These are phyloP conservation scores for Malus domestica DNA, from an alignment of 306 rosid species.

Conservation along the genomic window DNA sequence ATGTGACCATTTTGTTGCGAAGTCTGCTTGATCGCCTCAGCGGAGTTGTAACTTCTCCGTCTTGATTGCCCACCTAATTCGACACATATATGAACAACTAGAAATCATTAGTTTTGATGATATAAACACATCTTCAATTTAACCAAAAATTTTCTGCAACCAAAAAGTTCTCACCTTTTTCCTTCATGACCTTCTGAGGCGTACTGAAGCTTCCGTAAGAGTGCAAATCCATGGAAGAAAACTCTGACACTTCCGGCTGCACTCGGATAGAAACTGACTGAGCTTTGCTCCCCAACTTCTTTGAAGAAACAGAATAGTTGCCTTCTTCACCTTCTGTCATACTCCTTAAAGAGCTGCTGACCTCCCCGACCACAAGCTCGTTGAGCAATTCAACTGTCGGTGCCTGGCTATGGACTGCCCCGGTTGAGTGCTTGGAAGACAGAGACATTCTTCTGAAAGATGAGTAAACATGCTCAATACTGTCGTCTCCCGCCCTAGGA, in stretches of 20 bases:
- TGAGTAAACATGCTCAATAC: conserved; percentile 1
- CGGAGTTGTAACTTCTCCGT: conserved; percentile 34
- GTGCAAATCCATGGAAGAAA: conserved; percentile 12
- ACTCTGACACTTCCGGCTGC: conserved; percentile 19
- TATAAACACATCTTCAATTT: not conserved
- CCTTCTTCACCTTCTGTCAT: conserved; percentile 18
- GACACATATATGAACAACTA: not conserved
- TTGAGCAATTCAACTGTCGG: conserved; percentile 34
- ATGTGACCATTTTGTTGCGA: conserved; percentile 24
- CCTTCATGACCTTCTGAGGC: conserved; percentile 17
- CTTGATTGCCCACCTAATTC: conserved; percentile 18
- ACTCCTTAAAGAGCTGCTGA: conserved; percentile 13
- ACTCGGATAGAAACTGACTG: conserved; percentile 14
- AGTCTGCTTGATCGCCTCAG: conserved; percentile 46
- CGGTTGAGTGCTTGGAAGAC: conserved; percentile 10
- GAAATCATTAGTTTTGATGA: not conserved
- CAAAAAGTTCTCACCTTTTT: conserved; percentile 17
- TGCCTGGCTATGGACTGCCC: conserved; percentile 11
- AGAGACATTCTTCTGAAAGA: conserved; percentile 2
- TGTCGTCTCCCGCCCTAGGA: not conserved
- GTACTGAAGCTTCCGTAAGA: conserved; percentile 22
- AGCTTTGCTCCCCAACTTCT: conserved; percentile 6
- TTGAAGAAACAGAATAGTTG: conserved; percentile 21
- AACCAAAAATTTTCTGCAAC: not conserved
- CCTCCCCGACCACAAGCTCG: conserved; percentile 34